Evolutionary conservation across 2,329 filamentous ascomycete species (phyloP).

Genomic region (Penicillium italicum): DNA sequence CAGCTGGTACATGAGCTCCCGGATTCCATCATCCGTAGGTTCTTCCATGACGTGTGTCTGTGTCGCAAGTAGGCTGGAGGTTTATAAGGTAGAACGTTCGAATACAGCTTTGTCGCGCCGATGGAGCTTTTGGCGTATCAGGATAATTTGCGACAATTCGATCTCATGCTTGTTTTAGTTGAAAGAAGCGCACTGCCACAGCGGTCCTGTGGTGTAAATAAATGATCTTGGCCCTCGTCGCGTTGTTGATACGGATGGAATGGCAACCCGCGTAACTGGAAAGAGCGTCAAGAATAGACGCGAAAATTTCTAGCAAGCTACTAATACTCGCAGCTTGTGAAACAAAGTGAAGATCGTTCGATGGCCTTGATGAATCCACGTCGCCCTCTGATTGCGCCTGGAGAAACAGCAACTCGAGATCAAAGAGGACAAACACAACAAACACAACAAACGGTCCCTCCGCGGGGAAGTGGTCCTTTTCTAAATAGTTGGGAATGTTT

Average conservation of each 20-base stretch:
- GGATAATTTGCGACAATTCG: neutral
- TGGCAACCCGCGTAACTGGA: neutral
- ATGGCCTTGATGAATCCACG: neutral
- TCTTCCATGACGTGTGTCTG: slow-evolving; percentile 28
- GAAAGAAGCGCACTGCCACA: neutral
- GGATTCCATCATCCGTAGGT: slow-evolving; percentile 38
- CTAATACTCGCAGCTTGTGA: neutral
- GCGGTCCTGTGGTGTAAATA: slow-evolving; percentile 1
- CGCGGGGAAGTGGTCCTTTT: slow-evolving; percentile 16
- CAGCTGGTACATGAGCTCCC: slow-evolving; percentile 67
- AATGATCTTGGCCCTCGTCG: neutral
- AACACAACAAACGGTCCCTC: slow-evolving; percentile 26
- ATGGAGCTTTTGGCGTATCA: neutral
- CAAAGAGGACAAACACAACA: slow-evolving; percentile 17
- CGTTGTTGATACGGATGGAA: neutral
- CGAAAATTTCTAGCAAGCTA: neutral
- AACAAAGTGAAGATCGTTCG: neutral
- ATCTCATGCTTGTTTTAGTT: neutral
- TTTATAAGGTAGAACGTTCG: neutral
- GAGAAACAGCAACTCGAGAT: slow-evolving; percentile 1
- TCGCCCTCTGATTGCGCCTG: slow-evolving; percentile 1
- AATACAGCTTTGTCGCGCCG: neutral
- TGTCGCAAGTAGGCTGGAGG: neutral
- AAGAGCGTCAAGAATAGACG: no score
- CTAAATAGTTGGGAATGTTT: slow-evolving; percentile 1